These are phyloP conservation scores for Cladosporium oxysporum DNA, from an alignment of 2,329 filamentous ascomycete species.

Conservation along the genomic window DNA sequence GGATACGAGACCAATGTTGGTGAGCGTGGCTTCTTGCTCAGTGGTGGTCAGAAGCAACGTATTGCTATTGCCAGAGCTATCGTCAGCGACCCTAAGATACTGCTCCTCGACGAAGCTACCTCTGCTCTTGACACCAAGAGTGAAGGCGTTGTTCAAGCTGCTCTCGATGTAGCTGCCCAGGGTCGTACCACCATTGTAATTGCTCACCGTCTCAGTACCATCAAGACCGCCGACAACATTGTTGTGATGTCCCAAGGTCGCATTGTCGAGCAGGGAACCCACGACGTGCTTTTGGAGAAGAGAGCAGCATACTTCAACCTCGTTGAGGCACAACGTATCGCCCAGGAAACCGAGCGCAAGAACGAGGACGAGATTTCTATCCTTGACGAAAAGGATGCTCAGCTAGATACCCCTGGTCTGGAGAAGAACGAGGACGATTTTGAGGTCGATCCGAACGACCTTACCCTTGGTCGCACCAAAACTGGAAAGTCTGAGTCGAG, in stretches of 20 bases:
- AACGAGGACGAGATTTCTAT: slow-evolving; percentile 49
- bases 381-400: slow-evolving; percentile 34
- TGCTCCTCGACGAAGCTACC: slow-evolving; percentile 93
- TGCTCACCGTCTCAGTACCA: slow-evolving; percentile 91
- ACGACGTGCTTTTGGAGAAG: slow-evolving; percentile 72
- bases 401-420: slow-evolving; percentile 29
- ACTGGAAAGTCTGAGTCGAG: slow-evolving; percentile 66
- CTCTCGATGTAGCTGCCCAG: slow-evolving; percentile 79
- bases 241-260: slow-evolving; percentile 83
- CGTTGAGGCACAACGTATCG: slow-evolving; percentile 85
- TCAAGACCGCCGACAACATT: slow-evolving; percentile 92
- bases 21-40: slow-evolving; percentile 87
- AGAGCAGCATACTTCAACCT: slow-evolving; percentile 78
- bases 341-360: slow-evolving; percentile 59
- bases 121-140: slow-evolving; percentile 92
- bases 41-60: slow-evolving; percentile 94
- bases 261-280: slow-evolving; percentile 92
- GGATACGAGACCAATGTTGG: slow-evolving; percentile 95
- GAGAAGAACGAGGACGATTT: slow-evolving; percentile 35
- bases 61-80: slow-evolving; percentile 92
- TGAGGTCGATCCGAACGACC: slow-evolving; percentile 62
- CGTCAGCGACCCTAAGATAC: slow-evolving; percentile 86
- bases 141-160: slow-evolving; percentile 90
- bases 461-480: slow-evolving; percentile 56
- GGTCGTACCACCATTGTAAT: slow-evolving; percentile 95